These are phyloP conservation scores for Neurospora discreta DNA, from an alignment of 495 filamentous ascomycete genomes.

Conservation along the genomic window DNA sequence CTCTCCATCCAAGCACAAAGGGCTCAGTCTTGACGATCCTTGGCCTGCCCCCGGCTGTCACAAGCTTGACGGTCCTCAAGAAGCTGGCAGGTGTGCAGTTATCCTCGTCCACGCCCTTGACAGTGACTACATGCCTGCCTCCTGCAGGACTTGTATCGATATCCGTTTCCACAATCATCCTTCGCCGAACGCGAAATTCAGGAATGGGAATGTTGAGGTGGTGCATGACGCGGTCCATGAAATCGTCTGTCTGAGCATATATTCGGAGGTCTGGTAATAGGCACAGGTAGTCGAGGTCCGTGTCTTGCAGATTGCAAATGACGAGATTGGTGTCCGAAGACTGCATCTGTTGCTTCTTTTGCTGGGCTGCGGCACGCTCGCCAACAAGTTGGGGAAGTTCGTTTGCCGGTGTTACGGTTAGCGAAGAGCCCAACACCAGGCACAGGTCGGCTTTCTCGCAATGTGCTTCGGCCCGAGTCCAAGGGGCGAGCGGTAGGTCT, in stretches of 20 bases:
- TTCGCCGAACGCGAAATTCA: conserved; percentile 22
- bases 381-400: conserved; percentile 28
- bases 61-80: conserved; percentile 26
- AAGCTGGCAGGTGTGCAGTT: conserved; percentile 31
- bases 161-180: conserved; percentile 20
- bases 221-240: conserved; percentile 30
- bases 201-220: conserved; percentile 27
- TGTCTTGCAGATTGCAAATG: conserved; percentile 37
- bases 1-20: conserved; percentile 24
- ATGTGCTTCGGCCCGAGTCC: conserved; percentile 23
- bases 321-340: conserved; percentile 15
- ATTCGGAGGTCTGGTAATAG: conserved; percentile 18
- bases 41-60: conserved; percentile 13
- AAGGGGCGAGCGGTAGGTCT: conserved; percentile 16
- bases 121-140: conserved; percentile 14
- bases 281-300: conserved; percentile 22
- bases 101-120: conserved; percentile 30
- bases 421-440: conserved; percentile 33
- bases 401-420: conserved; percentile 33
- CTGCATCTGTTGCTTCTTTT: background rate
- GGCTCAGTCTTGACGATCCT: conserved; percentile 26
- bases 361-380: background rate
- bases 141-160: background rate
- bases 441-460: conserved; percentile 31
- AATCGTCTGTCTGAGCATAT: conserved; percentile 24